phyloP scores from a whole-genome alignment of 2,329 filamentous ascomycete species.

The Orbilia blumenaviensis region DNA sequence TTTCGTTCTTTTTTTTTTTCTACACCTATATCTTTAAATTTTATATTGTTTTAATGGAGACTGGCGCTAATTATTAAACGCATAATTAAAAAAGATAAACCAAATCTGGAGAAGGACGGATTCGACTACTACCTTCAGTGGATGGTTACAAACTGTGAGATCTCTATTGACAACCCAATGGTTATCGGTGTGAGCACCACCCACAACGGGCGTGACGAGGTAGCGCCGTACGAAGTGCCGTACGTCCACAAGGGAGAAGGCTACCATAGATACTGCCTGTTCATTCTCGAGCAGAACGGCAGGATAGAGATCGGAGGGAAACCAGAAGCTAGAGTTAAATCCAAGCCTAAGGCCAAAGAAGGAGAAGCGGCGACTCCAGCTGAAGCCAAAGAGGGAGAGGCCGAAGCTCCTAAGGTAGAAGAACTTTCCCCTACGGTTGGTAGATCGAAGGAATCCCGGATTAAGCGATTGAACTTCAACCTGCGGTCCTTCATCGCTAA shows the following conservation, averaged over 20 bases:
- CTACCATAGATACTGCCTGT: constrained; percentile 87
- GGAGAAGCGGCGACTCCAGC: background rate
- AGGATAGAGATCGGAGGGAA: constrained; percentile 69
- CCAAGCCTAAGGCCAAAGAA: background rate
- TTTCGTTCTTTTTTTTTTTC: background rate
- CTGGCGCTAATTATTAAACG: too few species aligned
- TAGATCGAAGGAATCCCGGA: constrained; percentile 2
- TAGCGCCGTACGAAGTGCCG: constrained; percentile 80
- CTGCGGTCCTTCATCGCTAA: constrained; percentile 78
- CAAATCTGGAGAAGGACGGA: constrained; percentile 75
- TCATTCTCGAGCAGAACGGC: constrained; percentile 81
- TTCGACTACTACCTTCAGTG: constrained; percentile 88
- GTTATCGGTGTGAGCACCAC: constrained; percentile 64
- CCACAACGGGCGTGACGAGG: constrained; percentile 52
- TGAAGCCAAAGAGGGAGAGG: background rate
- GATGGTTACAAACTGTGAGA: constrained; percentile 73
- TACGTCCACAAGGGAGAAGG: constrained; percentile 88
- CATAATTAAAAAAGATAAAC: constrained; percentile 72
- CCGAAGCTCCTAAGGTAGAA: constrained; percentile 64
- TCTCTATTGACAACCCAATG: constrained; percentile 70
- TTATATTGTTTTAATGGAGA: too few species aligned
- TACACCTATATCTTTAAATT: too few species aligned
- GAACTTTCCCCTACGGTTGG: constrained; percentile 56
- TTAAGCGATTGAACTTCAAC: constrained; percentile 72
- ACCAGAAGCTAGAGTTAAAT: constrained; percentile 56